Conservation (phyloP, 2,329 filamentous ascomycete genomes). For the Macrophomina pseudophaseolina region DNA sequence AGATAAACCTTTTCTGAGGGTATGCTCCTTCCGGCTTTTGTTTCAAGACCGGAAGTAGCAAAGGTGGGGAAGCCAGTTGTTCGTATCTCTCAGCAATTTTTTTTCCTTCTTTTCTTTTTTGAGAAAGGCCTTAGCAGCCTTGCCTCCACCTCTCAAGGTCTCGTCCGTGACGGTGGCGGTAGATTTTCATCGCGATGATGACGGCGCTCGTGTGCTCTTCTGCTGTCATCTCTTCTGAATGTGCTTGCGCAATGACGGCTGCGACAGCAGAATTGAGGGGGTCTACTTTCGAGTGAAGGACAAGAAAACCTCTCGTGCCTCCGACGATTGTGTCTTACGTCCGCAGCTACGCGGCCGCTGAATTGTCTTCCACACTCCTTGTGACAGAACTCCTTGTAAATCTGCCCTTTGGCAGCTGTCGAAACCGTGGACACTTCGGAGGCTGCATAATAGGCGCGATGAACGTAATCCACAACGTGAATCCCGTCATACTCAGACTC, state of each 20-base stretch:
- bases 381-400: not conserved
- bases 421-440: not conserved
- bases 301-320: not conserved
- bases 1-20: too few species aligned
- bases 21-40: too few species aligned
- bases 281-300: not conserved
- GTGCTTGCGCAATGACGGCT: not conserved
- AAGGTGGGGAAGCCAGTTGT: too few species aligned
- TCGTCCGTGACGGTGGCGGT: not conserved
- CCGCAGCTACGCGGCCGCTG: not conserved
- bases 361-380: not conserved
- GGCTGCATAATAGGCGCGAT: too few species aligned
- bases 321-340: not conserved
- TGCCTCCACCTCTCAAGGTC: not conserved
- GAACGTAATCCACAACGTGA: too few species aligned
- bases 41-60: too few species aligned
- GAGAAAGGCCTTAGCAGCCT: too few species aligned
- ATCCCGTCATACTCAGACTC: too few species aligned
- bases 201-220: not conserved
- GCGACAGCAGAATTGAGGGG: not conserved
- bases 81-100: too few species aligned
- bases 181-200: not conserved
- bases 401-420: not conserved
- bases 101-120: too few species aligned
- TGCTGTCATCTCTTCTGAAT: not conserved